Base-by-base conservation (phyloP, 768 basidiomycete species). In the Hysterangium stoloniferum region DNA sequence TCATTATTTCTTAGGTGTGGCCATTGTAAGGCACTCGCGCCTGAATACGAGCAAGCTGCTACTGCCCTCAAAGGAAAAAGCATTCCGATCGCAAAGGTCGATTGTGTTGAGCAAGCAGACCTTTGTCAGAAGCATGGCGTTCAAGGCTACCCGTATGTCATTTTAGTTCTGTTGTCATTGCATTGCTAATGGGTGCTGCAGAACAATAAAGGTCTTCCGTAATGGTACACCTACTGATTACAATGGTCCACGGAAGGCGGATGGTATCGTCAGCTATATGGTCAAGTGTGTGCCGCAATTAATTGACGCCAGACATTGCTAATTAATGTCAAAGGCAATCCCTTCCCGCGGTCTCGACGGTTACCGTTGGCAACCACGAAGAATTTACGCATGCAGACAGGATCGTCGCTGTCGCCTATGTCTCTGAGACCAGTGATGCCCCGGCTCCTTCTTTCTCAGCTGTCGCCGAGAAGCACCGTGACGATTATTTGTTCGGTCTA, bases 261-360 rank as follows among this genome's bases (percentile, higher is more conserved):
- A 98, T 56, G 94, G 96, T 15, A 99, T 99, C 61, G 72, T 95
- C 64, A 82, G 82, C 67, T 96, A 96, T 73, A 97, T 98, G 95
- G 64, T 78, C 73, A 98, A 97, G 94, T 94, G 56, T 59, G 83
- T 68, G 22, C 36, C 37, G 25, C 4, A 4, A 9, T 22, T 12
- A 13, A 17, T n/a, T 24, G 8, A 32, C 24, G 17, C 22, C 4
- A 12, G 45, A 55, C 31, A 40, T 34, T 52, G 22, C 27, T n/a
- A 28, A 15, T 15, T 17, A 22, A n/a, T 35, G 9, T 1, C 54
- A 81, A n/a, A n/a, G 92, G 64, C 96, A 98, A 76, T 83, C 90
- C 7, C 79, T 98, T 15, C 96, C 96, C 7, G 93, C 96, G 33
- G 86, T 98, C 19, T 82, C 90, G 5, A 75, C 81, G 32, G 82